Evolutionary conservation across 306 rosid species (phyloP), one percentile per base, ranked within the genome.

Genomic region (Fragaria ananassa): DNA sequence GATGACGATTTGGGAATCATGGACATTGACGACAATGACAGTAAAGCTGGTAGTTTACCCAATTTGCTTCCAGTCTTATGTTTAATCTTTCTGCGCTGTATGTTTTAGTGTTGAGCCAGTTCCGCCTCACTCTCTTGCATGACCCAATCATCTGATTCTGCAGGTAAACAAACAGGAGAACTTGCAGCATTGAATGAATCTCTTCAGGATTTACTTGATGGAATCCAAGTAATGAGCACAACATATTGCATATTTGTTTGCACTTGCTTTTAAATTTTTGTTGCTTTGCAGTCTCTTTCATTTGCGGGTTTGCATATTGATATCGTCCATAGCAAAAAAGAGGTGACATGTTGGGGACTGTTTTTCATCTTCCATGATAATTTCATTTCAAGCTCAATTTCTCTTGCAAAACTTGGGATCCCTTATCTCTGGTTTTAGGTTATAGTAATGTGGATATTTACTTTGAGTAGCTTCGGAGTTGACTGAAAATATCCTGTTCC

Each of bases 191-290:
- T 95, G 77, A 95, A 95, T 82, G 93, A 82, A 85, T 76, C 90
- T 78, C 97, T 95, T 77, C 97, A 88, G 85, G 96, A 90, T 80
- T 87, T 95, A 88, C 99, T 92, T 34, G 96, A 92, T 85, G 99
- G 99, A 74, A 86, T 95, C 76, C 96, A 95, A 84, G 99, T 92
- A 88, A 81, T 78, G 83, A 47, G 10, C 74, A 63, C 57, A 70
- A 42, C 76, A 41, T 58, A 42, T 68, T 61, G 42, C 42, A 50
- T 42, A 60, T 17, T 61, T 74, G 49, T 44, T 44, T 11, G 42
- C 27, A 25, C 58, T 25, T 58, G 57, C 77, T 76, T 77, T 45
- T 37, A 60, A 63, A 65, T 60, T 41, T 54, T 75, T 27, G 27
- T 65, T 72, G 42, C 74, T 41, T 58, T 46, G 77, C 39, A 61